Evolutionary conservation across 2,329 filamentous ascomycete species (phyloP), one percentile per base, ranked within the genome.

Genomic region (Scorias spongiosa): DNA sequence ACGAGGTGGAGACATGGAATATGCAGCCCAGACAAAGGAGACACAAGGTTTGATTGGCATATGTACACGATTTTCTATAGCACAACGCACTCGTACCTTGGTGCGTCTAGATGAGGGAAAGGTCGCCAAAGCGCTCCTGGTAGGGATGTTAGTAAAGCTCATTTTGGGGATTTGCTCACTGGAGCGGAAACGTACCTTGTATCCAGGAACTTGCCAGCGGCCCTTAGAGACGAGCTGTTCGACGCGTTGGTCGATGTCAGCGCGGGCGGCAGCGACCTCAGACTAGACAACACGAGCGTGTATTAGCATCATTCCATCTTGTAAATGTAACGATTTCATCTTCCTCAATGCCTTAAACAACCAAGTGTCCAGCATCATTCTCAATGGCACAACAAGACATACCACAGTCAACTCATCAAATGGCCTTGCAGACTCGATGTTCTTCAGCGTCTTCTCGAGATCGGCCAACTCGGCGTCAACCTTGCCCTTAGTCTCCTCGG

Each of bases 121-220:
- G 80, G 66, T 96, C 88, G 74, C 91, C 91, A 70, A 96, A 98
- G 78, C 88, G 93, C 79, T 98, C 91, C 89, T 96, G 60, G 54
- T 60, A 40, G 40, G 54, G 48, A 51, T 45, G 64, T 81, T 65
- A 82, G 73, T 48, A 56, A 45, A 42, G 15, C 43, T 28, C 37
- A 30, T 43, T 17, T 20, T 5, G 30, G 12, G 5, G 18, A 7
- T 10, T 10, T 18, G 7, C 34, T 17, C 28, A 20, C 10, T 6
- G 17, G 39, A 18, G 37, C 14, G 9, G 38, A 39, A 42, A 68
- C 81, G 59, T 72, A 89, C 89, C 86, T 95, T 94, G 84, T 98
- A 98, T 65, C 91, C 91, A 52, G 91, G 88, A 63, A 94, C 88
- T 72, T 81, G 78, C 91, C 91, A 98, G 79, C 87, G 85, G 67